Evolutionary conservation across 352 stramenopile genomes (phyloP), one percentile per base, ranked within the genome.

Genomic region (Pythium grandisporangium): DNA sequence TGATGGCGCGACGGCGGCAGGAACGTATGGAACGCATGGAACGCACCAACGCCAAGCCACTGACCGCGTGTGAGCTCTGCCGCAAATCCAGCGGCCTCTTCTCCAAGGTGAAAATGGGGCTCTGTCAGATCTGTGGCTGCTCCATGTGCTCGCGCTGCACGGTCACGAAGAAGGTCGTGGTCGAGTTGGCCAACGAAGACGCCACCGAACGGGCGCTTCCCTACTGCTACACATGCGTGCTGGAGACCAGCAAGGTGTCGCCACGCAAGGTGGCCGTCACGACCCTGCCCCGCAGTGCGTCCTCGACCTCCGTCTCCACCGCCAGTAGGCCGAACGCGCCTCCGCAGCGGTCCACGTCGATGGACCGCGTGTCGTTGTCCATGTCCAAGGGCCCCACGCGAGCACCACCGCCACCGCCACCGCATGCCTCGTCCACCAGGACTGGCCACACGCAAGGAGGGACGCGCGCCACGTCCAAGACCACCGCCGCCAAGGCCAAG

Each of bases 141-240:
- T 42, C 66, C n/a, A 53, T 79, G 7, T 83, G 72, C 47, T 13
- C 40, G 19, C 67, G 69, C 23, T 85, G 72, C 44, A 69, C 51
- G 10, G 58, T 83, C 4, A 26, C 67, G 19, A 82, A 82, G 48
- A 71, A 72, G 14, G 64, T 81, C 38, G 68, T 66, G 2, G 42
- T 84, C n/a, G 63, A 84, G 38, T 51, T 81, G 10, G 55, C 58
- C 2, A 13, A 34, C 5, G 53, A 65, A 23, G 52, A 42, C 1
- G 35, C 45, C 29, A 55, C 69, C 8, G 64, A 80, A 22, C 52
- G 53, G 3, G 14, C 60, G 14, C 43, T 82, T 29, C 55, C 55
- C 7, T 84, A 80, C 42, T 84, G 68, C 17, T 42, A 76, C 22
- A 48, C 23, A 12, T 81, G 68, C 36, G 23, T 82, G 1, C 42